Evolutionary conservation across 176 grass and related monocot species (phyloP), one percentile per base, ranked within the genome.

Genomic region (Luzula sylvatica): DNA sequence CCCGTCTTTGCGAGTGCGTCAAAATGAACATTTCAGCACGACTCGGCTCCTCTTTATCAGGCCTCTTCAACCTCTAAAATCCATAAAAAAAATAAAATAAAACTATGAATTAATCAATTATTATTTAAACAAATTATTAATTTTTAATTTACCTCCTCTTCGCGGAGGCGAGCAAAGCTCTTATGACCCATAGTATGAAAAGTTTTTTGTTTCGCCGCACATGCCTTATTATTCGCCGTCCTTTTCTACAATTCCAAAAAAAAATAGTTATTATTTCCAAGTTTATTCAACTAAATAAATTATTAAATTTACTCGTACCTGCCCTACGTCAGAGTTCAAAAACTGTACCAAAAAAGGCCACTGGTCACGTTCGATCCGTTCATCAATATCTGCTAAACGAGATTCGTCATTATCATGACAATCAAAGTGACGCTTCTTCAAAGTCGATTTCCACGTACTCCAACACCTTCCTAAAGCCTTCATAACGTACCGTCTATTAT

Each of bases 241-340:
- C 28, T 17, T 72, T 57, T 69, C 76, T 86, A 27, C 26, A 70
- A 8, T 30, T 52, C 28, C 21, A n/a, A 47, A 45, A 63, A 38
- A 55, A 3, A 38, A 38, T 56, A 32, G 18, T 15, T 35, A 35
- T 7, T 35, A 35, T 35, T 35, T 35, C 30, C 30, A 35, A 35
- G 9, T 35, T 35, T 35, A 7, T 9, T 35, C 5, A 35, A 9
- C 7, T 9, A 35, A 4, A 2, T 35, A n/a, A n/a, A n/a, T 35
- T 35, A 35, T 35, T 35, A 4, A 35, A 35, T 35, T 35, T 46
- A 27, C 24, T 38, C 22, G 17, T 52, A 75, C 70, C 75, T 79
- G 53, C 1, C 70, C 81, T 22, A 71, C 77, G 59, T 85, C 71
- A 13, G 71, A 79, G 39, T 70, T 70, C 81, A 75, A 85, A 54